Evolutionary conservation across 495 filamentous ascomycete genomes (phyloP).

Genomic region (Cercophora scortea): DNA sequence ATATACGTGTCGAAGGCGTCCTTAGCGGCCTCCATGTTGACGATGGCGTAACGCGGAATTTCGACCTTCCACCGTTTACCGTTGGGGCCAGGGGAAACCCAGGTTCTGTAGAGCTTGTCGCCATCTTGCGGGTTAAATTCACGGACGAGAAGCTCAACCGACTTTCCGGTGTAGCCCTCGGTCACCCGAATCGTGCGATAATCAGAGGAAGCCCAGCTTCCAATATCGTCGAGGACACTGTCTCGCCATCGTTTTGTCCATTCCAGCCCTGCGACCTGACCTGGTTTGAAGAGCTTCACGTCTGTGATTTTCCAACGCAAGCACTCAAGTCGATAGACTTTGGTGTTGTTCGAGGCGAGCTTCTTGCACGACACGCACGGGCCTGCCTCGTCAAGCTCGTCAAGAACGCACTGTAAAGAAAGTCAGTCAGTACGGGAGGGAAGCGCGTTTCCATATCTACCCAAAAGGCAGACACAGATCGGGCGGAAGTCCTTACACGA

Average conservation of each 20-base stretch:
- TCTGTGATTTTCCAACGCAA: conserved; percentile 45
- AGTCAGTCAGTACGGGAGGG: conserved; percentile 6
- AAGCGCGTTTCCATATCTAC: too few relatives aligned
- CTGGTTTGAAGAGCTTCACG: conserved; percentile 42
- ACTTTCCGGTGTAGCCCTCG: conserved; percentile 35
- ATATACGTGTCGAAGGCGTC: conserved; percentile 37
- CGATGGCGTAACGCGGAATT: conserved; percentile 40
- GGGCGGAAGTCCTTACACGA: conserved; percentile 27
- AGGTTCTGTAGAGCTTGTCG: conserved; percentile 38
- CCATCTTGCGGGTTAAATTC: conserved; percentile 39
- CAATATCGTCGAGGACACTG: conserved; percentile 40
- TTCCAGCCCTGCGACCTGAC: conserved; percentile 40
- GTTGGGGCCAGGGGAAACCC: conserved; percentile 27
- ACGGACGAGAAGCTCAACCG: conserved; percentile 35
- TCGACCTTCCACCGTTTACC: conserved; percentile 10
- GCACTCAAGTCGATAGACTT: conserved; percentile 38
- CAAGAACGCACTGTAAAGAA: conserved; percentile 34
- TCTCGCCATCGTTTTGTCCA: conserved; percentile 47
- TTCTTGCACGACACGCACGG: conserved; percentile 41
- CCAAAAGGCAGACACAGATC: too few relatives aligned
- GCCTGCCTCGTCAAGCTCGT: conserved; percentile 31
- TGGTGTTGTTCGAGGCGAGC: conserved; percentile 26
- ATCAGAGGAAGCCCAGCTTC: conserved; percentile 36
- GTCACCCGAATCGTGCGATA: conserved; percentile 36
- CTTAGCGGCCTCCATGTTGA: conserved; percentile 39